Percentiles rank a stretch among this genome's conserved stretches.
Conservation (phyloP, 1,284 basidiomycete genomes). For the Rhodotorula sp. region DNA sequence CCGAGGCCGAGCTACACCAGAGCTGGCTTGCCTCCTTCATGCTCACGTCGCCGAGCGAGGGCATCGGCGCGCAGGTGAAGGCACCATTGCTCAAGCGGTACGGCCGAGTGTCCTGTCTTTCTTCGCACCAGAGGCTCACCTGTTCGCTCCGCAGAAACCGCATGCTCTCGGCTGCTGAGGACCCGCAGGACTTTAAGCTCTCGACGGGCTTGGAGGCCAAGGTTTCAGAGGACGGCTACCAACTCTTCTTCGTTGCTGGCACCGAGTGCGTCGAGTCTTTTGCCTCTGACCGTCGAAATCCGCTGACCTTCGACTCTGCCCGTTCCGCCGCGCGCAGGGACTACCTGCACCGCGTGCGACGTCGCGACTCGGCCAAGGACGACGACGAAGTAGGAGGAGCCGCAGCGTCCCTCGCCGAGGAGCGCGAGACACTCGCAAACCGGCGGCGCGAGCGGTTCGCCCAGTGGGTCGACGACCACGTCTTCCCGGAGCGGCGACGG, state of each 20-base stretch:
- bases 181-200: constrained; percentile 37
- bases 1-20: constrained; percentile 56
- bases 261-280: constrained; percentile 45
- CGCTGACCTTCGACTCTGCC: not conserved
- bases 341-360: constrained; percentile 16
- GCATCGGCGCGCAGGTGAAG: constrained; percentile 58
- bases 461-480: not conserved
- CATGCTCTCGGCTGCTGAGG: constrained; percentile 21
- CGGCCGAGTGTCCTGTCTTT: not conserved
- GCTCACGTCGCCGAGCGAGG: constrained; percentile 59
- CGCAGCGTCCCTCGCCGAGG: not conserved
- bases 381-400: not conserved
- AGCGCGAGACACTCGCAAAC: not conserved
- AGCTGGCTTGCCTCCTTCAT: constrained; percentile 87
- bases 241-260: constrained; percentile 50
- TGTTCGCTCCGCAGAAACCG: constrained; percentile 21
- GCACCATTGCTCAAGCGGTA: constrained; percentile 67
- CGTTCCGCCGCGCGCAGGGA: constrained; percentile 8
- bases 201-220: constrained; percentile 35
- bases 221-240: constrained; percentile 45
- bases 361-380: not conserved
- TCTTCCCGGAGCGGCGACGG: not conserved
- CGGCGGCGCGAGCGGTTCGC: not conserved
- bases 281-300: not conserved
- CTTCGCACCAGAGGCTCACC: not conserved